Evolutionary conservation across 2,329 filamentous ascomycete genomes (phyloP).

Genomic region (Pseudocercospora cruenta): DNA sequence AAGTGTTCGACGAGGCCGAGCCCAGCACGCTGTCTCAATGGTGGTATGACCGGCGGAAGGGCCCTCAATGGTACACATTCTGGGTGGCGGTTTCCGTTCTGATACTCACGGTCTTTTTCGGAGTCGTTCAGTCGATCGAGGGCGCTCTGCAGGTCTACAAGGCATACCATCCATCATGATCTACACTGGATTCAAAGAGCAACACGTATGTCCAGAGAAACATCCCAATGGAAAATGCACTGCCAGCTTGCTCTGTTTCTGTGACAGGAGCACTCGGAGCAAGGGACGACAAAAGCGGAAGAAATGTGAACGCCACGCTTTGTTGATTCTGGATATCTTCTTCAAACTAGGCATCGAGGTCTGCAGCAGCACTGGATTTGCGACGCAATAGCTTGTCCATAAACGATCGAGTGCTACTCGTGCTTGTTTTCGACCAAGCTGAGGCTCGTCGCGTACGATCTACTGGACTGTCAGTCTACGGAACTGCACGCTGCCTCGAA

Average conservation of each 20-base stretch:
- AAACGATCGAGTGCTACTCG: neutral
- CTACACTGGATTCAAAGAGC: too few species aligned
- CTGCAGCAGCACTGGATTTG: neutral
- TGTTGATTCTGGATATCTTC: too few species aligned
- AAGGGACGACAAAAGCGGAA: too few species aligned
- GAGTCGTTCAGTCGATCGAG: slow-evolving; percentile 44
- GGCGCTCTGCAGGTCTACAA: slow-evolving; percentile 39
- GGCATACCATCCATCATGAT: neutral
- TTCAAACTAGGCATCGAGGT: too few species aligned
- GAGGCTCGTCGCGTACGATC: neutral
- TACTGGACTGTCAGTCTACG: neutral
- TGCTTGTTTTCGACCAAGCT: neutral
- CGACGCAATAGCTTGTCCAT: neutral
- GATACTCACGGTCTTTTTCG: slow-evolving; percentile 45
- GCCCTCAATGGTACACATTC: slow-evolving; percentile 52
- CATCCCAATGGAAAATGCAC: too few species aligned
- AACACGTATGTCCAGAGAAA: too few species aligned
- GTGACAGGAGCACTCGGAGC: too few species aligned
- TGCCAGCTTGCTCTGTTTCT: neutral
- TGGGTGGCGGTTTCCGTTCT: slow-evolving; percentile 49
- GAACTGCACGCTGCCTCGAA: too few species aligned
- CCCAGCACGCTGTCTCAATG: slow-evolving; percentile 44
- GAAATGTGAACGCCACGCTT: too few species aligned
- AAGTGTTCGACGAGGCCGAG: slow-evolving; percentile 46
- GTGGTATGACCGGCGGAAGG: slow-evolving; percentile 50